These are phyloP conservation scores for Venturia carpophila DNA, from an alignment of 2,329 filamentous ascomycete species.

Conservation along the genomic window DNA sequence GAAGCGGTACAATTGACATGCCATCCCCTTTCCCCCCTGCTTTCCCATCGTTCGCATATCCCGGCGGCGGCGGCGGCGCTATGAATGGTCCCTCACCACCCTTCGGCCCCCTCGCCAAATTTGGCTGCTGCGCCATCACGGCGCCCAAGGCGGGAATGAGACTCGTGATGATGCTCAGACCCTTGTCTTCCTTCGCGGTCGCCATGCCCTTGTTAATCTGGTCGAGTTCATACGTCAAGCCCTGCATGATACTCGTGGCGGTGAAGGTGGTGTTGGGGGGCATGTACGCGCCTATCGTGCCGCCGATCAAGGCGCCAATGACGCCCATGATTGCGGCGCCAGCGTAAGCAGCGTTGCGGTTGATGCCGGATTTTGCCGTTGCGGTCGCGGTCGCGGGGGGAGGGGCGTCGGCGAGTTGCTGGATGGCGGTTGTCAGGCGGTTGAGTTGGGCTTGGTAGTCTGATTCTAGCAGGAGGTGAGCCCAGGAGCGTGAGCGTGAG, in stretches of 20 bases:
- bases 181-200: not conserved
- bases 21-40: too few relatives aligned
- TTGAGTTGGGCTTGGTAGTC: not conserved
- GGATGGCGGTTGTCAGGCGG: not conserved
- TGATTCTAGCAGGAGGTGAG: not conserved
- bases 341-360: not conserved
- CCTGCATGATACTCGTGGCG: not conserved
- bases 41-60: too few relatives aligned
- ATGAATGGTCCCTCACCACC: not conserved
- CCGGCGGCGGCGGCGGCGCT: not conserved
- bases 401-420: not conserved
- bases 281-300: constrained; percentile 1
- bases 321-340: not conserved
- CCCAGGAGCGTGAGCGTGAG: not conserved
- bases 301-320: not conserved
- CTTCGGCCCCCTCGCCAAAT: not conserved
- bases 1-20: too few relatives aligned
- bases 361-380: not conserved
- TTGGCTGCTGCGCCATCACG: not conserved
- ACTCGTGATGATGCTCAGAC: not conserved
- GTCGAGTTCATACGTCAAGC: not conserved
- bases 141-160: not conserved
- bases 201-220: not conserved
- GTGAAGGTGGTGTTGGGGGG: constrained; percentile 6
- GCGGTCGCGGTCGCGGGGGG: not conserved